Evolutionary conservation across 163 green algal species (phyloP).

Genomic region (Scenedesmus sp.): DNA sequence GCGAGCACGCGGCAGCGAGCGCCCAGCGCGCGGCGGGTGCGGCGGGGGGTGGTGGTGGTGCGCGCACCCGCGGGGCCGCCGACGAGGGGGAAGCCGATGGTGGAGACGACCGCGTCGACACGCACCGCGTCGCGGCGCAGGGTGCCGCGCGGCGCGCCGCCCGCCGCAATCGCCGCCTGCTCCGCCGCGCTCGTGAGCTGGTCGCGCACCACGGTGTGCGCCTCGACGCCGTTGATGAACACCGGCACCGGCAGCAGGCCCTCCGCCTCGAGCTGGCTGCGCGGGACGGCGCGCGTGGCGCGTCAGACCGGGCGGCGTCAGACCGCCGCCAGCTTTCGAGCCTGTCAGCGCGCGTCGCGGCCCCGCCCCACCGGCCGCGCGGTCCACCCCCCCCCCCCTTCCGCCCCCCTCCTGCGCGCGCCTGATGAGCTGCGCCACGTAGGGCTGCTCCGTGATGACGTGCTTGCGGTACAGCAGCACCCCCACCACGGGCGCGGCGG

Average conservation of each 20-base stretch:
- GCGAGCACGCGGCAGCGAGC: no score
- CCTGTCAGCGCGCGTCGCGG: no score
- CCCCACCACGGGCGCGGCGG: constrained; percentile 81
- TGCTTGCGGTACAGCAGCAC: constrained; percentile 98
- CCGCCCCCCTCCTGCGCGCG: no score
- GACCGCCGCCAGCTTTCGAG: no score
- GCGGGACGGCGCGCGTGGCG: no score
- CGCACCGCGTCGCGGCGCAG: constrained; percentile 60
- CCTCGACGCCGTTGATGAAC: constrained; percentile 98
- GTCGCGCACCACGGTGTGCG: constrained; percentile 96
- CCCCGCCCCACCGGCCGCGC: no score
- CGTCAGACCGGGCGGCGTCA: no score
- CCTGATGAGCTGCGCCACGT: constrained; percentile 69
- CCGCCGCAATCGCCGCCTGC: constrained; percentile 51
- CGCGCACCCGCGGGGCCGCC: constrained; percentile 86
- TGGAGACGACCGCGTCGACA: constrained; percentile 77
- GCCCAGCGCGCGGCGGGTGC: no score
- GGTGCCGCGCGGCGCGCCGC: constrained; percentile 20
- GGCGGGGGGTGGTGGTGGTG: no score
- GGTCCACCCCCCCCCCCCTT: no score
- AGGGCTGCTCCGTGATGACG: constrained; percentile 93
- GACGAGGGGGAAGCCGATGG: constrained; percentile 91
- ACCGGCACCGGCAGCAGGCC: constrained; percentile 78
- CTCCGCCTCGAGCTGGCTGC: constrained; percentile 32
- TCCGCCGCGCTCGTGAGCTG: constrained; percentile 86